Evolutionary conservation across 352 stramenopile genomes (phyloP).

Genomic region (Blastocystis sp.): DNA sequence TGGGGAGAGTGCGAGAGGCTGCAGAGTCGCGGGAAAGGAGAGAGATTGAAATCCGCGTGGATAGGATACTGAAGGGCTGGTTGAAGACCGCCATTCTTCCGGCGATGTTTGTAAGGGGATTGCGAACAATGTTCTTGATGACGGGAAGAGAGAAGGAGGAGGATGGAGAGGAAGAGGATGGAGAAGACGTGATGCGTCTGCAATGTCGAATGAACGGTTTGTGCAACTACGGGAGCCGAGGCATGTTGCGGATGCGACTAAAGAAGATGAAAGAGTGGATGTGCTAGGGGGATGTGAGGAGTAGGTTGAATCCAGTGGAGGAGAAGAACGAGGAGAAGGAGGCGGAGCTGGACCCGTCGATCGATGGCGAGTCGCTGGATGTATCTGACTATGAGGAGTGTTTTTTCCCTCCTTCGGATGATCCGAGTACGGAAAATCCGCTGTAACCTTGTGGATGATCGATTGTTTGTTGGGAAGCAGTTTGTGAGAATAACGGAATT

Average conservation of each 20-base stretch:
- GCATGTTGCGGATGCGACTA: constrained; percentile 17
- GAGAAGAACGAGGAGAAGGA: background rate
- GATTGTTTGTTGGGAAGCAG: background rate
- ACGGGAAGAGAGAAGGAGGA: background rate
- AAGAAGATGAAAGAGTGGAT: constrained; percentile 9
- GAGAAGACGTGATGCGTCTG: constrained; percentile 12
- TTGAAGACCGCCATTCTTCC: background rate
- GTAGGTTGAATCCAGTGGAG: background rate
- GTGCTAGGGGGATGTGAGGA: background rate
- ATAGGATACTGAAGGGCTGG: constrained; percentile 25
- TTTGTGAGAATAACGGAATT: background rate
- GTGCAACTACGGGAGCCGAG: constrained; percentile 22
- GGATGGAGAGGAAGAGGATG: background rate
- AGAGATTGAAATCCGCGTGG: constrained; percentile 25
- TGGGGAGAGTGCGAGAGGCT: background rate
- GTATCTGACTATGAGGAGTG: constrained; percentile 37
- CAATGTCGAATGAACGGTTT: constrained; percentile 37
- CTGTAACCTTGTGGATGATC: too few species aligned
- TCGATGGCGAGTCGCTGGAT: constrained; percentile 18
- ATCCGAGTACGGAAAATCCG: too few species aligned
- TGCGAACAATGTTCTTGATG: constrained; percentile 8
- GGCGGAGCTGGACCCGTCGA: background rate
- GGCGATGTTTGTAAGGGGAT: background rate
- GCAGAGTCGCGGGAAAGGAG: background rate
- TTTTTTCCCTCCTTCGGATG: background rate